Conservation (phyloP, 2,329 filamentous ascomycete species). For the Trichoderma oligosporum region DNA sequence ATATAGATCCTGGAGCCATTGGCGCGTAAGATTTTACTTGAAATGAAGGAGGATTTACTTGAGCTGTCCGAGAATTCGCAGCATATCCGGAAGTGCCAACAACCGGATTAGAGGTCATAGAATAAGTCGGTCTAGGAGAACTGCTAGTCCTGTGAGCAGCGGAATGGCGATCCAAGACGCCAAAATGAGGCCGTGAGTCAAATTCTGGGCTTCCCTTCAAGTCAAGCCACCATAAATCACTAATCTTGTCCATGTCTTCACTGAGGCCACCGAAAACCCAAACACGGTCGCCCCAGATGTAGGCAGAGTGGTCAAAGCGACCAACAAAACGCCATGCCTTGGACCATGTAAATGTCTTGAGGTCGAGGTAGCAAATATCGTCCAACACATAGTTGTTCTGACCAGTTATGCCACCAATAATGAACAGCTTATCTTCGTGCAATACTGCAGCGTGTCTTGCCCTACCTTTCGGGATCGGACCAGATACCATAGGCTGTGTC, state of each 20-base stretch:
- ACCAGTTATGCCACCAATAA: conserved; percentile 92
- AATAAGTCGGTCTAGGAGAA: conserved; percentile 52
- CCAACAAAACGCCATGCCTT: conserved; percentile 92
- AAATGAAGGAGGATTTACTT: conserved; percentile 63
- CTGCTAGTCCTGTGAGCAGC: conserved; percentile 40
- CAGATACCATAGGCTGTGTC: conserved; percentile 85
- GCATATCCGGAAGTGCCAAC: conserved; percentile 62
- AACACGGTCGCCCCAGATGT: conserved; percentile 84
- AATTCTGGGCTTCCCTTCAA: conserved; percentile 87
- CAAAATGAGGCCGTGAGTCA: conserved; percentile 61
- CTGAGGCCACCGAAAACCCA: conserved; percentile 97
- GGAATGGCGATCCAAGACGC: conserved; percentile 47
- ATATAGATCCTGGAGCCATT: conserved; percentile 83
- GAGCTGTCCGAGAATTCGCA: conserved; percentile 63
- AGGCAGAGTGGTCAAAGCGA: conserved; percentile 91
- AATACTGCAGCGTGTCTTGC: conserved; percentile 91
- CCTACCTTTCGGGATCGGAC: conserved; percentile 80
- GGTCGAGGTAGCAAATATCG: conserved; percentile 92
- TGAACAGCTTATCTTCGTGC: conserved; percentile 93
- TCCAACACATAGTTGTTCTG: conserved; percentile 89
- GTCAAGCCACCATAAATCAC: conserved; percentile 96
- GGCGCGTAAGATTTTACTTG: conserved; percentile 72
- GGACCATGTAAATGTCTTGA: conserved; percentile 98
- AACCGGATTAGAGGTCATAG: conserved; percentile 46
- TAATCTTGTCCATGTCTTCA: conserved; percentile 94